A percentile compares a stretch with the other conserved stretches of the same genome.
Conservation (phyloP, 768 basidiomycete genomes). For the Cyclocybe aegerita region DNA sequence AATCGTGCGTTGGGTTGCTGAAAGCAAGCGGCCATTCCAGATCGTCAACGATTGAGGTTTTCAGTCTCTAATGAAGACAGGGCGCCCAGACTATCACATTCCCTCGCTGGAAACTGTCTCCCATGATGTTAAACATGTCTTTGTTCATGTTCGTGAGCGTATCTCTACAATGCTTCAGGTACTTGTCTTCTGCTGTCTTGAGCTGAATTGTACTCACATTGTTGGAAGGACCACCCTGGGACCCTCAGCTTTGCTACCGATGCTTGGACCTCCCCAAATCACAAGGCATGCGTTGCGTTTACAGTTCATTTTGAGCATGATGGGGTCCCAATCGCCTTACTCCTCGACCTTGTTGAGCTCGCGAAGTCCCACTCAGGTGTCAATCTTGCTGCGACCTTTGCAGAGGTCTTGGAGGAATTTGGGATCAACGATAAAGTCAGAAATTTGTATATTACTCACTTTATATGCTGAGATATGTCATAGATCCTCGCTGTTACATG, state of each 20-base stretch:
- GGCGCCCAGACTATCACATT: conserved; percentile 4
- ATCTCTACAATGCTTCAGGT: conserved; percentile 7
- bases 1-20: conserved; percentile 21
- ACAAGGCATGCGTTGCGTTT: conserved; percentile 28
- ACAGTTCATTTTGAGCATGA: conserved; percentile 31
- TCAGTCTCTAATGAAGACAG: conserved; percentile 5
- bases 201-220: too few relatives aligned
- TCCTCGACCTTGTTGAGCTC: conserved; percentile 39
- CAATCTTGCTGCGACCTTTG: conserved; percentile 33
- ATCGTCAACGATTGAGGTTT: conserved; percentile 13
- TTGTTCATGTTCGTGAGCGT: background rate
- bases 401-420: conserved; percentile 29
- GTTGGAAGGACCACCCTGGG: background rate
- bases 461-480: too few relatives aligned
- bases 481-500: conserved; percentile 28
- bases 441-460: too few relatives aligned
- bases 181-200: too few relatives aligned
- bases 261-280: conserved; percentile 37
- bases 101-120: conserved; percentile 7
- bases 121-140: conserved; percentile 4
- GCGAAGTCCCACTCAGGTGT: conserved; percentile 28
- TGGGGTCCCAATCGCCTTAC: conserved; percentile 21
- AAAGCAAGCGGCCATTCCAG: conserved; percentile 1
- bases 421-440: conserved; percentile 31
- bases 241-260: conserved; percentile 20